These are phyloP conservation scores for Pisolithus orientalis DNA, from an alignment of 768 basidiomycete genomes.

Conservation along the genomic window DNA sequence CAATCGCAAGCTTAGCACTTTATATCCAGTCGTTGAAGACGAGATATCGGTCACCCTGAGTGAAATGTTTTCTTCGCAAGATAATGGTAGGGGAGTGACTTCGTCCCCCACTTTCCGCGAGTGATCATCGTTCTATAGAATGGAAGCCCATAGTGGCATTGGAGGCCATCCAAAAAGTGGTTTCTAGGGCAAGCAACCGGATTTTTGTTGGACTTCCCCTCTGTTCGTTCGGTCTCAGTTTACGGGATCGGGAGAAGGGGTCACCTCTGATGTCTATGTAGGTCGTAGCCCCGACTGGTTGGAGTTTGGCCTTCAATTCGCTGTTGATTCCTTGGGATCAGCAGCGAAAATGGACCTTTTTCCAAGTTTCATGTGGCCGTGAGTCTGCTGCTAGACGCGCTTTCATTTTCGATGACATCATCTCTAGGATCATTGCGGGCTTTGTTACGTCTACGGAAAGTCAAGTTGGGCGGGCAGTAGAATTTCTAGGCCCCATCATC, in stretches of 20 bases:
- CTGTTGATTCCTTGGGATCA: constrained; percentile 19
- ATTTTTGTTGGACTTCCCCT: constrained; percentile 42
- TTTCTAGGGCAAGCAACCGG: constrained; percentile 39
- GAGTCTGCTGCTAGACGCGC: not conserved
- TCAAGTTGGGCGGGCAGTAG: constrained; percentile 1
- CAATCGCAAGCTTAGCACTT: constrained; percentile 31
- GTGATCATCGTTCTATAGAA: constrained; percentile 18
- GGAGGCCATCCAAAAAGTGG: constrained; percentile 24
- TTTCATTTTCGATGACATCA: not conserved
- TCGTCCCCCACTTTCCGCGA: not conserved
- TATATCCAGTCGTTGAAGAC: constrained; percentile 37
- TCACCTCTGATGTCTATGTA: constrained; percentile 4
- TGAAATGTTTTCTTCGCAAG: constrained; percentile 27
- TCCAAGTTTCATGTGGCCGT: constrained; percentile 31
- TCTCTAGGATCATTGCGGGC: constrained; percentile 11
- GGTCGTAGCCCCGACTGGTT: constrained; percentile 32
- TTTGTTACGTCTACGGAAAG: constrained; percentile 6
- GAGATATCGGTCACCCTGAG: constrained; percentile 38
- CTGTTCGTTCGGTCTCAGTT: constrained; percentile 26
- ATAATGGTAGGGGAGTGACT: constrained; percentile 5
- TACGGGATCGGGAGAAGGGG: not conserved
- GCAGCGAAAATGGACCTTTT: constrained; percentile 18
- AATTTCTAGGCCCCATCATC: constrained; percentile 22
- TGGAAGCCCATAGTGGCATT: constrained; percentile 31
- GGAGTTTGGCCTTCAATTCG: constrained; percentile 22